Percentiles rank a stretch among this genome's conserved stretches.
Evolutionary conservation across 345 rosid genomes (phyloP).

Genomic region (Geranium rotundifolium): DNA sequence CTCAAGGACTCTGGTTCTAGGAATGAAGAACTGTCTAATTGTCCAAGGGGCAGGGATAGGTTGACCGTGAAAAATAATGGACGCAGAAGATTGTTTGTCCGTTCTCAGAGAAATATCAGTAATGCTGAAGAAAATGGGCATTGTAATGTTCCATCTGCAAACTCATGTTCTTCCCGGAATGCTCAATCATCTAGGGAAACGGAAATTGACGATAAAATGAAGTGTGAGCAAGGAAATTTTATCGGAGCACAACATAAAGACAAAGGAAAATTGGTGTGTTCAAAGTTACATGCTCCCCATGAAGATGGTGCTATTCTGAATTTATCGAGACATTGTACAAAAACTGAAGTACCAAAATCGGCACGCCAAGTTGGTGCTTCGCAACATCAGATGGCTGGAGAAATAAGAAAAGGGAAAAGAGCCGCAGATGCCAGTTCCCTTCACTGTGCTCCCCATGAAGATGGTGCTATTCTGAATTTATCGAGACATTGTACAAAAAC

Average conservation of each 20-base stretch:
- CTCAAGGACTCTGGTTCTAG: constrained; percentile 16
- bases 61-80: constrained; percentile 20
- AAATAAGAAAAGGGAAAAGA: constrained; percentile 11
- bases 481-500: constrained; percentile 13
- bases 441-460: constrained; percentile 15
- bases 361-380: constrained; percentile 16
- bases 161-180: constrained; percentile 14
- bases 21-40: constrained; percentile 22
- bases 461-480: constrained; percentile 17
- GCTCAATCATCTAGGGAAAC: constrained; percentile 38
- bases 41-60: constrained; percentile 18
- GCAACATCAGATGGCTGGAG: constrained; percentile 18
- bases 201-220: constrained; percentile 14
- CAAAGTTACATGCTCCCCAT: constrained; percentile 3
- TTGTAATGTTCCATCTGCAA: constrained; percentile 14
- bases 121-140: constrained; percentile 18
- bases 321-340: constrained; percentile 15
- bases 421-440: constrained; percentile 18
- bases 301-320: constrained; percentile 22
- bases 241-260: constrained; percentile 17
- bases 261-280: constrained; percentile 29
- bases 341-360: constrained; percentile 16
- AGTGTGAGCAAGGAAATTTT: constrained; percentile 16
- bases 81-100: constrained; percentile 15
- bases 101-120: constrained; percentile 17